phyloP scores from a whole-genome alignment of 1,284 basidiomycete genomes.

The Papiliotrema flavescens region DNA sequence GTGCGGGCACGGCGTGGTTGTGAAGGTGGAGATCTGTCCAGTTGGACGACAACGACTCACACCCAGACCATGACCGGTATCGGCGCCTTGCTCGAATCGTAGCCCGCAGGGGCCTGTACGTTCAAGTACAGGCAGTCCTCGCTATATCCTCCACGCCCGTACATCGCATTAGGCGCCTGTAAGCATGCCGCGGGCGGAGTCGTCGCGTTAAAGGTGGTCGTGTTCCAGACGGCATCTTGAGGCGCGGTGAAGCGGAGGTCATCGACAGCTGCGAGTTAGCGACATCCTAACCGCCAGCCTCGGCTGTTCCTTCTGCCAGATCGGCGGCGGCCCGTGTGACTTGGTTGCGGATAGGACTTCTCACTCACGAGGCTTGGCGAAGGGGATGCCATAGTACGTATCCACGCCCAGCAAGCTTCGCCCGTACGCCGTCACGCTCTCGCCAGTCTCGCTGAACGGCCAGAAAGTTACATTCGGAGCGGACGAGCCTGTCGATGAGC shows the following conservation, averaged over 20 bases:
- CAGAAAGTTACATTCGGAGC: too few relatives aligned
- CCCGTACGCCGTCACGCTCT: too few relatives aligned
- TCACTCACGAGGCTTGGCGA: slow-evolving; percentile 55
- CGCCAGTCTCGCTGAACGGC: too few relatives aligned
- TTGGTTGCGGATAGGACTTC: not conserved
- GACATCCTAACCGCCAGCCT: not conserved
- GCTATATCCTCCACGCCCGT: slow-evolving; percentile 12
- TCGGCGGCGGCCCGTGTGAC: too few relatives aligned
- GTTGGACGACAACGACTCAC: slow-evolving; percentile 13
- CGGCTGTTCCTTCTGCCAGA: too few relatives aligned
- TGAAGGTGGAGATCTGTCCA: too few relatives aligned
- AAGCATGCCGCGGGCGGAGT: slow-evolving; percentile 31
- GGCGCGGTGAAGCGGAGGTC: slow-evolving; percentile 50
- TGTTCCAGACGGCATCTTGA: slow-evolving; percentile 18
- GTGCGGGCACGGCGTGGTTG: too few relatives aligned
- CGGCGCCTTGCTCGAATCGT: slow-evolving; percentile 12
- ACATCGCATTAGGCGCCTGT: slow-evolving; percentile 17
- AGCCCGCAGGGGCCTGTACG: slow-evolving; percentile 35
- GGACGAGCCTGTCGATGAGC: too few relatives aligned
- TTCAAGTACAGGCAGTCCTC: slow-evolving; percentile 52
- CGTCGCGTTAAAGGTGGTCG: slow-evolving; percentile 26
- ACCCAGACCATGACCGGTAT: slow-evolving; percentile 43
- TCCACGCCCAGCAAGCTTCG: slow-evolving; percentile 1
- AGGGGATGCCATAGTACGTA: slow-evolving; percentile 60
- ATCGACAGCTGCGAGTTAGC: slow-evolving; percentile 53